These are phyloP conservation scores for Aspergillus unguis DNA, from an alignment of 2,329 filamentous ascomycete species.

Conservation along the genomic window DNA sequence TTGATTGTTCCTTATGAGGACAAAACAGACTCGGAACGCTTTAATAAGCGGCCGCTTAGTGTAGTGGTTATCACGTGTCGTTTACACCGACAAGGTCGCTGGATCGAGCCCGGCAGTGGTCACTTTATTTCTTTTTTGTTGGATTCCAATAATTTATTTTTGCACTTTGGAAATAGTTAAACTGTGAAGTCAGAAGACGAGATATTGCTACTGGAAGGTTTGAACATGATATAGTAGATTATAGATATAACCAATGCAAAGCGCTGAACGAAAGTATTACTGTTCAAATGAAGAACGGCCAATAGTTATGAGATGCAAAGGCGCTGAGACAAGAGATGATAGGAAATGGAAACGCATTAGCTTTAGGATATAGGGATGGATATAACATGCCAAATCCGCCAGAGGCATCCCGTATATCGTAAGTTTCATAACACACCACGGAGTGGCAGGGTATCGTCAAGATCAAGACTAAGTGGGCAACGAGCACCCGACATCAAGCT, in stretches of 20 bases:
- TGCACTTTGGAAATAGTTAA: not conserved
- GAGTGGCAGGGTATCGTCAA: conserved; percentile 24
- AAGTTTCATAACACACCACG: conserved; percentile 23
- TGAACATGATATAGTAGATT: not conserved
- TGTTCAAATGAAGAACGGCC: not conserved
- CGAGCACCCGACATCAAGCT: conserved; percentile 1
- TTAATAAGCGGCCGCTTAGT: conserved; percentile 8
- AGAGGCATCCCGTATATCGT: conserved; percentile 17
- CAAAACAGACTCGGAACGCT: not conserved
- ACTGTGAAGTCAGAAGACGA: too few relatives aligned
- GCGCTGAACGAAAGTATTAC: not conserved
- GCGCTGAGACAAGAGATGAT: not conserved
- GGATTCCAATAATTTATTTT: not conserved
- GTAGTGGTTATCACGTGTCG: conserved; percentile 30
- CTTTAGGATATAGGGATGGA: not conserved
- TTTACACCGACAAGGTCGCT: conserved; percentile 37
- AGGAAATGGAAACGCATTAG: not conserved
- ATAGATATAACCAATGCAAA: not conserved
- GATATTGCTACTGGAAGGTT: not conserved
- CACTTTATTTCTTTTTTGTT: conserved; percentile 1
- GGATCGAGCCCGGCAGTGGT: conserved; percentile 27
- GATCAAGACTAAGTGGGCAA: conserved; percentile 19
- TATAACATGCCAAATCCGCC: conserved; percentile 8
- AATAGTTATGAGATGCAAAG: not conserved
- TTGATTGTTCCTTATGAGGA: not conserved